Evolutionary conservation across 805 yeast species (phyloP).

Genomic region (Torulaspora indica): DNA sequence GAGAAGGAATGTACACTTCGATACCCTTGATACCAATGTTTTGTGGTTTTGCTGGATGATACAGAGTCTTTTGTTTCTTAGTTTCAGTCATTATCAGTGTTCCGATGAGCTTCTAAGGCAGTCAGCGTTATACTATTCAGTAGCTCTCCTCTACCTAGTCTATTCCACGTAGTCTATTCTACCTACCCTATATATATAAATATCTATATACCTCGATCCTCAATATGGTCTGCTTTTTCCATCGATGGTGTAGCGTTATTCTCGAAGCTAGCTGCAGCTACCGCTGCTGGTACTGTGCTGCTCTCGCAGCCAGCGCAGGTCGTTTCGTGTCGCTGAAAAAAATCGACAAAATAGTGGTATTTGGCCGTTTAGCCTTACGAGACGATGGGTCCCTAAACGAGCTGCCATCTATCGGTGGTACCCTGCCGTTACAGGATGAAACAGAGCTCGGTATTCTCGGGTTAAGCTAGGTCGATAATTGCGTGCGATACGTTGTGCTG

Average conservation of each 20-base stretch:
- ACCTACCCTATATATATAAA: not conserved
- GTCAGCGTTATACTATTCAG: too few relatives aligned
- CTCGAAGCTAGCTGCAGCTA: not conserved
- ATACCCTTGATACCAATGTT: conserved; percentile 97
- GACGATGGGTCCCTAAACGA: not conserved
- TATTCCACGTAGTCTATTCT: too few relatives aligned
- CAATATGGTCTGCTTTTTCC: conserved; percentile 1
- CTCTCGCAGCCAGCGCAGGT: too few relatives aligned
- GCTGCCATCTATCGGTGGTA: not conserved
- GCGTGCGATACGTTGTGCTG: too few relatives aligned
- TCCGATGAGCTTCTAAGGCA: not conserved
- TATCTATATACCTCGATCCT: not conserved
- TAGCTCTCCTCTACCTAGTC: too few relatives aligned
- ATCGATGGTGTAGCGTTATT: not conserved
- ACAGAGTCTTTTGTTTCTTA: conserved; percentile 31
- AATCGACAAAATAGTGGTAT: conserved; percentile 6
- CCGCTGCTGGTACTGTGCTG: conserved; percentile 1
- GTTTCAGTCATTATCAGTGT: conserved; percentile 24
- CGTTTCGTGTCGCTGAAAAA: conserved; percentile 7
- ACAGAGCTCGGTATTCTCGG: not conserved
- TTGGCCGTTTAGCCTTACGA: conserved; percentile 3
- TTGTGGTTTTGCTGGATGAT: conserved; percentile 46
- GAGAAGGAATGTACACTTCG: conserved; percentile 84
- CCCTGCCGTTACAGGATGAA: not conserved
- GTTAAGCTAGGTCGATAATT: too few relatives aligned